phyloP scores from a whole-genome alignment of 257 asterid species.

The Primulina tabacum region DNA sequence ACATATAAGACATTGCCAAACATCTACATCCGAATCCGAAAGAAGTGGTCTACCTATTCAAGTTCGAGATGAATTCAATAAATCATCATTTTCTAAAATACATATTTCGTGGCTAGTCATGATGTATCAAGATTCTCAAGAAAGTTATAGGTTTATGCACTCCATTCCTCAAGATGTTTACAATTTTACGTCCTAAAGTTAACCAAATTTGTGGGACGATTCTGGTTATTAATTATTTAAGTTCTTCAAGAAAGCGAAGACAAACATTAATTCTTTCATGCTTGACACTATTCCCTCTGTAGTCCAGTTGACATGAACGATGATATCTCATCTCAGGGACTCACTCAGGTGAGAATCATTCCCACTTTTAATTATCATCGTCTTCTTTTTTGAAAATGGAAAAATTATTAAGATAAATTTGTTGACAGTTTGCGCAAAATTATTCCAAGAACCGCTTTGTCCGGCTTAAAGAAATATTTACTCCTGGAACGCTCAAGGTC shows the following conservation, averaged over 20 bases:
- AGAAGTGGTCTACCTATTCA: too few species aligned
- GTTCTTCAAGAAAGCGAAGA: not conserved
- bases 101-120: not conserved
- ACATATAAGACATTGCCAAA: not conserved
- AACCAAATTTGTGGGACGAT: not conserved
- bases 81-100: too few species aligned
- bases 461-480: constrained; percentile 82
- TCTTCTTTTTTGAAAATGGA: constrained; percentile 9
- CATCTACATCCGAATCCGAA: too few species aligned
- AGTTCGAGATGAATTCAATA: too few species aligned
- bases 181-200: constrained; percentile 13
- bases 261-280: constrained; percentile 1
- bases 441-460: constrained; percentile 63
- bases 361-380: constrained; percentile 10
- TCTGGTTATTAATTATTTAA: not conserved
- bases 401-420: constrained; percentile 9
- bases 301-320: constrained; percentile 90
- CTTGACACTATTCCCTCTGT: constrained; percentile 25
- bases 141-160: not conserved
- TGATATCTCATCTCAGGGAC: constrained; percentile 87
- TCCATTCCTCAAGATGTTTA: not conserved
- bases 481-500: constrained; percentile 72
- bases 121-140: constrained; percentile 2
- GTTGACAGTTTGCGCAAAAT: constrained; percentile 71
- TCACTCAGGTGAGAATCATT: constrained; percentile 60